Base-by-base conservation (phyloP, 148 eudicot species). In the Camellia japonica region DNA sequence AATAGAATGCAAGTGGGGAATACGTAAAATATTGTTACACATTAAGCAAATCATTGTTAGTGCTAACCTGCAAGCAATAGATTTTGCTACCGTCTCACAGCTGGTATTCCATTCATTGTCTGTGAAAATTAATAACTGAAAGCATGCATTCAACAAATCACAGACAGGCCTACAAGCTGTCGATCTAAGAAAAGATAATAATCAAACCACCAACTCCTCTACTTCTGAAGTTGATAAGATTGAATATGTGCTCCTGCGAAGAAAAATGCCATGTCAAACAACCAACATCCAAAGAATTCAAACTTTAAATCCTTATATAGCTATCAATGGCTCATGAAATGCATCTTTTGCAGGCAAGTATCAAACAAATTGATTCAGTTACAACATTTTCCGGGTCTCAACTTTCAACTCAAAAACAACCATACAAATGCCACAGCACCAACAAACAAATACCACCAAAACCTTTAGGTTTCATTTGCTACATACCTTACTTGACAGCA, bases 161-260 rank as follows among this genome's bases (percentile, higher is more conserved):
- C 68, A 46, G 89, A 82, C 23, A 96, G 71, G 67, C 98, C 98
- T 54, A 89, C 74, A 73, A 96, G 87, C 75, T 86, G 88, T 68
- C 93, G 88, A 68, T 96, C 99, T 80, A 93, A 80, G 80, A 86
- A 89, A 83, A 93, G 89, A 83, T 85, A 55, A 91, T 88, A 68
- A 91, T 70, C 59, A 81, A 66, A 78, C 84, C 62, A 87, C 62
- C 80, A 93, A 80, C 65, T 93, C 93, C 87, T 92, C 93, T 75
- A 85, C 92, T 84, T 96, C 97, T 61, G 82, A 69, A 74, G 85
- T 72, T 64, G 93, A 87, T 74, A 93, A 80, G 59, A 91, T 80
- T 41, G 71, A 51, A 85, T 86, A 78, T 66, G 65, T 86, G 77
- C 75, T 82, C 90, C 99, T 96, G 90, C 80, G 87, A 80, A 79